phyloP scores from a whole-genome alignment of 1,139 yeast species.

The Debaryomyces singareniensis region DNA sequence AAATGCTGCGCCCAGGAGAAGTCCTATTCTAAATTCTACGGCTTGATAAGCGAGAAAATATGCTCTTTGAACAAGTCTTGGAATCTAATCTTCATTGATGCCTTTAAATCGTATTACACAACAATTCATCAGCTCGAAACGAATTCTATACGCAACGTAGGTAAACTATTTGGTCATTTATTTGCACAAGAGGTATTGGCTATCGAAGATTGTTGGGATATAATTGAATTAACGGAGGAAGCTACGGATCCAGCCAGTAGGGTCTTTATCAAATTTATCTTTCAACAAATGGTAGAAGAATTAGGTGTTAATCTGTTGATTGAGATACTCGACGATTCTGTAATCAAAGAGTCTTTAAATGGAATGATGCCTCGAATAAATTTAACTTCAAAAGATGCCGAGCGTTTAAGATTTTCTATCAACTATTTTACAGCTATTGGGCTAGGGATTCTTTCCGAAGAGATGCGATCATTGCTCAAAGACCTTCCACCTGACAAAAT shows the following conservation, averaged over 20 bases:
- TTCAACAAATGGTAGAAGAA: slow-evolving; percentile 77
- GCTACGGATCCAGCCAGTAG: slow-evolving; percentile 78
- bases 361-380: slow-evolving; percentile 45
- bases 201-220: slow-evolving; percentile 43
- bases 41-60: slow-evolving; percentile 68
- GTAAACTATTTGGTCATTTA: slow-evolving; percentile 82
- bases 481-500: slow-evolving; percentile 29
- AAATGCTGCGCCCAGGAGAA: slow-evolving; percentile 86
- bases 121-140: slow-evolving; percentile 65
- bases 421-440: slow-evolving; percentile 94
- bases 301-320: slow-evolving; percentile 52
- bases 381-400: slow-evolving; percentile 40
- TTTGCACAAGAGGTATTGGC: slow-evolving; percentile 65
- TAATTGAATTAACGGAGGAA: slow-evolving; percentile 57
- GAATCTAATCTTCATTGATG: slow-evolving; percentile 45
- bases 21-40: slow-evolving; percentile 81
- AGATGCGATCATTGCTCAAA: slow-evolving; percentile 58
- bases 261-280: slow-evolving; percentile 72
- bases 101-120: slow-evolving; percentile 53
- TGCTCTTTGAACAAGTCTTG: slow-evolving; percentile 44
- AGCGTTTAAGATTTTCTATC: slow-evolving; percentile 71
- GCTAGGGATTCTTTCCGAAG: slow-evolving; percentile 75
- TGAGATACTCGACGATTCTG: slow-evolving; percentile 43
- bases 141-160: slow-evolving; percentile 69
- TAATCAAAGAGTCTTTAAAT: slow-evolving; percentile 38